These are phyloP conservation scores for Vairimorpha ceranae DNA, from an alignment of 371 early-diverging fungal genomes.

Conservation along the genomic window DNA sequence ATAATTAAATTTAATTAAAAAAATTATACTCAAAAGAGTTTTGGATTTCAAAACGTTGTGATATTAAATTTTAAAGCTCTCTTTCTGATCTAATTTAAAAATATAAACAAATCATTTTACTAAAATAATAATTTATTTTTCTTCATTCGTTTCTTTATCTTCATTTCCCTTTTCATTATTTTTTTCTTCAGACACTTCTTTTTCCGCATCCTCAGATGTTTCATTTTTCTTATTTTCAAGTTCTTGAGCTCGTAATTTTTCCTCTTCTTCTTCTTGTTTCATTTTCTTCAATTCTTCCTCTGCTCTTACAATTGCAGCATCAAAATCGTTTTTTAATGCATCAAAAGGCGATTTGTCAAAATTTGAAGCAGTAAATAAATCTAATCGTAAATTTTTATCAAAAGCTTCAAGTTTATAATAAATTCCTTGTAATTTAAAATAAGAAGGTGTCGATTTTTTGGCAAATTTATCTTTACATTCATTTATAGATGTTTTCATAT, in stretches of 20 bases:
- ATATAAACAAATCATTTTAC: no score
- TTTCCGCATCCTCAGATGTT: constrained; percentile 5
- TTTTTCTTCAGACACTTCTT: constrained; percentile 9
- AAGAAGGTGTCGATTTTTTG: constrained; percentile 6
- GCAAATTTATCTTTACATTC: constrained; percentile 11
- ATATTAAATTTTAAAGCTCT: no score
- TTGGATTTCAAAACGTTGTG: no score
- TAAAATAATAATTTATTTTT: no score
- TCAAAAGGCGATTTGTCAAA: constrained; percentile 3
- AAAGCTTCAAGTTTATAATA: constrained; percentile 10
- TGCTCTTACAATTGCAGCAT: constrained; percentile 11
- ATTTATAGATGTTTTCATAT: not conserved
- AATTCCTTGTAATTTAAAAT: constrained; percentile 20
- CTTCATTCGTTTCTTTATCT: no score
- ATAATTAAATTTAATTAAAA: no score
- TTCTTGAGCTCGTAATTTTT: constrained; percentile 3
- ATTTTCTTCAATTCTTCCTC: constrained; percentile 26
- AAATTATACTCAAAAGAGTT: no score
- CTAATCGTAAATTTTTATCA: constrained; percentile 19
- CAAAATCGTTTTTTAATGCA: not conserved
- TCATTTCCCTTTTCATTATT: not conserved
- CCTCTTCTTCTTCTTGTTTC: constrained; percentile 22
- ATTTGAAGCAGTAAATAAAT: constrained; percentile 10
- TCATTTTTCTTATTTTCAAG: constrained; percentile 10
- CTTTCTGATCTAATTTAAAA: no score